Base-by-base conservation (phyloP, 2,329 filamentous ascomycete genomes). In the Cladophialophora exuberans region DNA sequence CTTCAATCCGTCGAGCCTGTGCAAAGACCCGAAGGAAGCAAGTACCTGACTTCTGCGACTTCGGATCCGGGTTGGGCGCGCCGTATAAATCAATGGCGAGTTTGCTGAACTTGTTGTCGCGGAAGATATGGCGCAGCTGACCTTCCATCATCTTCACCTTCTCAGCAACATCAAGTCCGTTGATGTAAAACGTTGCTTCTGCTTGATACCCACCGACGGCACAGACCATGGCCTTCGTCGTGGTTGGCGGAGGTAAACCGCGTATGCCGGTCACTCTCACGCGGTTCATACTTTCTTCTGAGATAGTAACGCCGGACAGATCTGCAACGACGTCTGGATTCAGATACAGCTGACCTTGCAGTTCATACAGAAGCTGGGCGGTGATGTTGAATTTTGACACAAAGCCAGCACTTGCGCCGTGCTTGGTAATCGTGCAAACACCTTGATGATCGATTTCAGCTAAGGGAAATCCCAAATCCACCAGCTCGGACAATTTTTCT, bases 151-250 rank as follows among this genome's bases (percentile, higher is more conserved):
- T 54, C 7, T 18, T 20, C 15, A 41, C 63, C 81, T 82, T 57
- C 74, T 66, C 3, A 64, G 58, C 0, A 73, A 77, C 1, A 67
- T 77, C 57, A 79, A 80, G 1, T 74, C 78, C 0, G 71, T 73
- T 6, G 73, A 73, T 54, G 78, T 77, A 25, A 75, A 23, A 0
- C 74, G 62, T 11, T 73, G 53, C 59, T 80, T 71, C 4, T 69
- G 70, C 62, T 79, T 80, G 73, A 52, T 71, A 81, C 0, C 78
- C 79, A 3, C 72, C 78, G 5, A 67, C 66, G 41, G 77, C 79
- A 52, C 75, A 77, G 11, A 80, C 68, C 17, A 76, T 76, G 3
- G 76, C 69, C 59, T 81, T 81, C 1, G 78, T 81, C 0, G 78
- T 80, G 1, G 76, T 69, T 0, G 78, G 79, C 1, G 78, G 78